These are phyloP conservation scores for Dactylellina drechsleri DNA, from an alignment of 2,329 filamentous ascomycete species.

Conservation along the genomic window DNA sequence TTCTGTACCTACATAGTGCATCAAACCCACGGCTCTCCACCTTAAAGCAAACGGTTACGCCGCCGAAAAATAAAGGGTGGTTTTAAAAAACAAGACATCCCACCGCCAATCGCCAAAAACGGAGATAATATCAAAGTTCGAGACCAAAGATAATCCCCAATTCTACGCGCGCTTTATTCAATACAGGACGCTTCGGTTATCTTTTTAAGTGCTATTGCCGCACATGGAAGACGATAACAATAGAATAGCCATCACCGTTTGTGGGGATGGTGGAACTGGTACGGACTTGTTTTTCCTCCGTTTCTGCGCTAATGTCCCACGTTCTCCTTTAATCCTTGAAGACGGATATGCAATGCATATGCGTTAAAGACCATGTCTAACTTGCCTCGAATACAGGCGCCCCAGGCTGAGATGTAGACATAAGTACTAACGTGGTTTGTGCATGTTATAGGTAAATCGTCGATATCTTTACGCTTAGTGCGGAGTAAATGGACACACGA, in stretches of 20 bases:
- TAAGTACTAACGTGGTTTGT: constrained; percentile 20
- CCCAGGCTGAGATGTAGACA: not conserved
- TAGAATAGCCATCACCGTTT: constrained; percentile 74
- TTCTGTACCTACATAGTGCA: constrained; percentile 15
- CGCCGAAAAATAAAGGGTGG: constrained; percentile 7
- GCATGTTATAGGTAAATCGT: constrained; percentile 73
- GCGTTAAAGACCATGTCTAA: not conserved
- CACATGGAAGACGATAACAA: constrained; percentile 64
- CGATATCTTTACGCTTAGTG: constrained; percentile 83
- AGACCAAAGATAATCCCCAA: constrained; percentile 1
- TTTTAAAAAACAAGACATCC: constrained; percentile 10
- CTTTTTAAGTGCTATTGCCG: constrained; percentile 22
- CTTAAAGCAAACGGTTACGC: constrained; percentile 9
- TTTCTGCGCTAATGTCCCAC: constrained; percentile 42
- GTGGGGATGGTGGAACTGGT: constrained; percentile 78
- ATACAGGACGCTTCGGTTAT: constrained; percentile 3
- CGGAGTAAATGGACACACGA: constrained; percentile 85
- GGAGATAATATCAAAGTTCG: constrained; percentile 25
- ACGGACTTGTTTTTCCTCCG: constrained; percentile 54
- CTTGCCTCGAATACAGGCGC: no score
- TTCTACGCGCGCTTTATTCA: constrained; percentile 20
- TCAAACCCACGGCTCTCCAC: constrained; percentile 30
- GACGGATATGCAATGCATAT: constrained; percentile 9
- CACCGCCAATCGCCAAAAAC: constrained; percentile 38
- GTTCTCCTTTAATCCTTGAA: constrained; percentile 25